Evolutionary conservation across 2,329 filamentous ascomycete species (phyloP), one percentile per base, ranked within the genome.

Genomic region (Aspergillus transmontanensis): DNA sequence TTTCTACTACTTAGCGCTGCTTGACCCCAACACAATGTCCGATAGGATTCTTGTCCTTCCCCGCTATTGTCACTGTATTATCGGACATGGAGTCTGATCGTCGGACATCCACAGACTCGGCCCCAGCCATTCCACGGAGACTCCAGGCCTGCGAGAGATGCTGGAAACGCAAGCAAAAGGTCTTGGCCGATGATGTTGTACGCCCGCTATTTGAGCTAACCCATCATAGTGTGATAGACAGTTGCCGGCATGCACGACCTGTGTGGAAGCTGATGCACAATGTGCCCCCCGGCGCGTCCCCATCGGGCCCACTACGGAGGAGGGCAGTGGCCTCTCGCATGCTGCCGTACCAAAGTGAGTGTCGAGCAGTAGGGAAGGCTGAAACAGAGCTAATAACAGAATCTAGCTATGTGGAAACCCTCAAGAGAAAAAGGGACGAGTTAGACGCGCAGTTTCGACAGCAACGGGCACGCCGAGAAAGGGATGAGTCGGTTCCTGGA

Each of bases 141-240:
- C 65, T 59, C 62, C 72, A 75, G 57, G 73, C 73, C 9, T 75
- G 73, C 56, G 72, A 75, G 55, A 66, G 73, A 50, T 76, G 73
- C 58, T 75, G 72, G 70, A 72, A 72, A 55, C 71, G 72, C 30
- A 76, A 75, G 58, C 72, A 76, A 56, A 76, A 75, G 69, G 73
- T 70, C 61, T 11, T 48, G 21, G 19, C 30, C 28, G 19, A 23
- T 19, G 21, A 23, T 19, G 21, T 11, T 34, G 32, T n/a, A 23
- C 30, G 10, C 6, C 19, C 7, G 14, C 16, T 7, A 41, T 41
- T 6, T 41, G 39, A 41, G 39, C 39, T 41, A 41, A 41, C 19
- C 16, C 7, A 7, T 41, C 39, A n/a, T 41, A 41, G 39, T 41
- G 39, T 41, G 39, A 41, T 41, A 41, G 39, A n/a, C 39, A n/a